These are phyloP conservation scores for Leptographium galeiforme DNA, from an alignment of 2,329 filamentous ascomycete species.

Conservation along the genomic window DNA sequence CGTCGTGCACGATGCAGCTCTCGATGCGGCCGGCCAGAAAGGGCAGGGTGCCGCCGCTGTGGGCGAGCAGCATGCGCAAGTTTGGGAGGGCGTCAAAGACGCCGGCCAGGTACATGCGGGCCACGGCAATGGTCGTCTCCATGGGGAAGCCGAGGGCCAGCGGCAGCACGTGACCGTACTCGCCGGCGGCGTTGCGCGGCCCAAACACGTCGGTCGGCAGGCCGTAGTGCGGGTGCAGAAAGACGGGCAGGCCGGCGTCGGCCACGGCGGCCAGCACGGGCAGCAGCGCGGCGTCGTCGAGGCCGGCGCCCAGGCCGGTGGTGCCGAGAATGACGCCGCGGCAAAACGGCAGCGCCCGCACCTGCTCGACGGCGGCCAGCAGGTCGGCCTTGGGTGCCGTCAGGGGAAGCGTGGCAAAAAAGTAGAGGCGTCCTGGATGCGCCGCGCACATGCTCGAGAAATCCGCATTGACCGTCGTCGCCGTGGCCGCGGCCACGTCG, in stretches of 20 bases:
- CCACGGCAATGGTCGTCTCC: slow-evolving; percentile 83
- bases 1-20: slow-evolving; percentile 75
- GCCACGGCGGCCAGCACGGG: slow-evolving; percentile 61
- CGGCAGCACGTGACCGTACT: slow-evolving; percentile 79
- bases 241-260: slow-evolving; percentile 51
- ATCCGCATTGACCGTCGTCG: slow-evolving; percentile 60
- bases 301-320: slow-evolving; percentile 58
- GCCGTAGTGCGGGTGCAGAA: slow-evolving; percentile 87
- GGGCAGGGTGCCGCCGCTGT: slow-evolving; percentile 77
- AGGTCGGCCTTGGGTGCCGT: slow-evolving; percentile 51
- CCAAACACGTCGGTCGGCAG: slow-evolving; percentile 72
- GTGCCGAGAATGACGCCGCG: slow-evolving; percentile 85
- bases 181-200: slow-evolving; percentile 35
- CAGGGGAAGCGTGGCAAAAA: slow-evolving; percentile 71
- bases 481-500: slow-evolving; percentile 47
- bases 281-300: slow-evolving; percentile 65
- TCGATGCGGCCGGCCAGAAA: slow-evolving; percentile 83
- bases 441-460: slow-evolving; percentile 57
- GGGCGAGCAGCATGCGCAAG: slow-evolving; percentile 66
- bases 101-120: slow-evolving; percentile 74
- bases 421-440: slow-evolving; percentile 58
- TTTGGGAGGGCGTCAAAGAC: slow-evolving; percentile 65
- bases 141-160: slow-evolving; percentile 79
- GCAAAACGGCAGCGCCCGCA: slow-evolving; percentile 51
- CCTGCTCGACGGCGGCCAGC: slow-evolving; percentile 48